phyloP scores from a whole-genome alignment of 2,329 filamentous ascomycete species.

The Aspergillus pseudoviridinutans region DNA sequence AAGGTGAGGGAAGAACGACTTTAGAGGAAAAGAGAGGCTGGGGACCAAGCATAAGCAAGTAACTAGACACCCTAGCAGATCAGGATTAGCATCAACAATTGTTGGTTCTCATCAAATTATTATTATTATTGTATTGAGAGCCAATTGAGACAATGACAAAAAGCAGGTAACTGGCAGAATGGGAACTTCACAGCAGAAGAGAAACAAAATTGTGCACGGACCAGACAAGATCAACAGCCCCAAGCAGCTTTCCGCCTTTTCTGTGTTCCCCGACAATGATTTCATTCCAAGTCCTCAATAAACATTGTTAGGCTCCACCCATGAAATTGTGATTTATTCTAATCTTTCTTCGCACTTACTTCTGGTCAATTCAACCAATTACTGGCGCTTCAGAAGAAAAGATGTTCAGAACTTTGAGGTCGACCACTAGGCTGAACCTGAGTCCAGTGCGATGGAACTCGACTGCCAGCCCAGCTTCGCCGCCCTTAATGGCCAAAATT shows the following conservation, averaged over 20 bases:
- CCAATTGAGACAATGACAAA: conserved; percentile 8
- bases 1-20: not conserved
- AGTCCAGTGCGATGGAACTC: conserved; percentile 39
- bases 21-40: conserved; percentile 4
- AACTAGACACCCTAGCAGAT: conserved; percentile 19
- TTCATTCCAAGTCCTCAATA: conserved; percentile 1
- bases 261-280: conserved; percentile 10
- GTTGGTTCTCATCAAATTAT: conserved; percentile 7
- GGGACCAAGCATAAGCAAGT: conserved; percentile 1
- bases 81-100: conserved; percentile 17
- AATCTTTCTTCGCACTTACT: not conserved
- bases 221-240: conserved; percentile 16
- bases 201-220: conserved; percentile 38
- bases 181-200: conserved; percentile 7
- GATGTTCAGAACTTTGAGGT: conserved; percentile 33
- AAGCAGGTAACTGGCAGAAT: conserved; percentile 10
- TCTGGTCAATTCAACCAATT: not conserved
- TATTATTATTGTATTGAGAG: conserved; percentile 4
- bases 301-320: not conserved
- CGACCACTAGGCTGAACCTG: conserved; percentile 24
- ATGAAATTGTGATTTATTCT: not conserved
- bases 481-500: conserved; percentile 43
- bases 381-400: conserved; percentile 10
- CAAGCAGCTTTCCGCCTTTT: conserved; percentile 13
- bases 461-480: conserved; percentile 30